A percentile compares a stretch with the other conserved stretches of the same genome.
phyloP scores from a whole-genome alignment of 2,329 filamentous ascomycete species.

The Stemphylium vesicarium region DNA sequence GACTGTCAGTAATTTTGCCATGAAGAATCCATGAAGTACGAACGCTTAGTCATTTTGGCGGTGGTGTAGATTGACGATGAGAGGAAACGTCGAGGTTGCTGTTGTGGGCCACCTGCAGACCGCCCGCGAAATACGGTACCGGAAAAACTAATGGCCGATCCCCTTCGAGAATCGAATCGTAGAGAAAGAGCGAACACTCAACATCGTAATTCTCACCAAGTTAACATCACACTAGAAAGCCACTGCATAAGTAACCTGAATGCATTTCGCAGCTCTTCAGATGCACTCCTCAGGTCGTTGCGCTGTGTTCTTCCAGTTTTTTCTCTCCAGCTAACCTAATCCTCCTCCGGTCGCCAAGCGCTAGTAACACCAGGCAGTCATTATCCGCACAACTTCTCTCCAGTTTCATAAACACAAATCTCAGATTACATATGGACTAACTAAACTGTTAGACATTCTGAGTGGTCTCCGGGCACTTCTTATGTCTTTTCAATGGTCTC shows the following conservation, averaged over 20 bases:
- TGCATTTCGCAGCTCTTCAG: not conserved
- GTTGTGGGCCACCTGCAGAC: slow-evolving; percentile 7
- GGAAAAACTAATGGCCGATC: slow-evolving; percentile 17
- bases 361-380: not conserved
- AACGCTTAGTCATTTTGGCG: slow-evolving; percentile 63
- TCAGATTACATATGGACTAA: not conserved
- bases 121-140: slow-evolving; percentile 7
- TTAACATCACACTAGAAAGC: not conserved
- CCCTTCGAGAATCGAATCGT: not conserved
- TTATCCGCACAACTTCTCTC: not conserved
- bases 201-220: not conserved
- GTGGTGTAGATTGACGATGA: slow-evolving; percentile 31
- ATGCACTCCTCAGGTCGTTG: not conserved
- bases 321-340: not conserved
- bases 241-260: not conserved
- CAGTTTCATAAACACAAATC: not conserved
- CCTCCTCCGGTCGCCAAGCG: not conserved
- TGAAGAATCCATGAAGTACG: slow-evolving; percentile 18
- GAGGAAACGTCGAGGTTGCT: slow-evolving; percentile 25
- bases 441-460: not conserved
- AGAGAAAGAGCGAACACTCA: not conserved
- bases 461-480: not conserved
- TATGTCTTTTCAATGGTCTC: not conserved
- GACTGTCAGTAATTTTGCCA: slow-evolving; percentile 25
- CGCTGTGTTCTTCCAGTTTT: not conserved